A percentile compares a stretch with the other conserved stretches of the same genome.
Evolutionary conservation across 2,329 filamentous ascomycete species (phyloP).

Genomic region (Penicillium verrucosum): DNA sequence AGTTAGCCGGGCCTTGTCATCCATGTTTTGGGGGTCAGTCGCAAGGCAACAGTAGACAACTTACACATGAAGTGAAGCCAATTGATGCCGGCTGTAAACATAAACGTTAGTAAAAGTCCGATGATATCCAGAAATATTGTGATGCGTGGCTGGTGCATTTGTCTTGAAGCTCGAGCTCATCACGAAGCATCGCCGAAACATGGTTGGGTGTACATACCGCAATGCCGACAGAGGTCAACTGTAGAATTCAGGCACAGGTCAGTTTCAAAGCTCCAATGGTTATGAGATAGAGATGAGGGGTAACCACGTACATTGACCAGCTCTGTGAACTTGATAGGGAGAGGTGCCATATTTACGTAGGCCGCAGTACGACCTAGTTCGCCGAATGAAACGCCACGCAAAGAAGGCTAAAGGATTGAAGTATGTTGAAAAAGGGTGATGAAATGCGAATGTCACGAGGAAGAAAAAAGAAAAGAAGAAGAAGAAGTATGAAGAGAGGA

Average conservation of each 20-base stretch:
- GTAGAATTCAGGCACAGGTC: conserved; percentile 25
- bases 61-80: conserved; percentile 83
- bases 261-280: conserved; percentile 31
- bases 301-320: conserved; percentile 67
- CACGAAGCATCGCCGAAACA: conserved; percentile 12
- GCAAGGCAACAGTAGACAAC: conserved; percentile 33
- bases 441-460: conserved; percentile 10
- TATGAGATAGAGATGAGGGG: conserved; percentile 26
- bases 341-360: conserved; percentile 55
- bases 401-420: conserved; percentile 28
- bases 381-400: conserved; percentile 40
- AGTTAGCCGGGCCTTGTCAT: conserved; percentile 17
- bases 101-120: conserved; percentile 26
- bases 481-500: conserved; percentile 16
- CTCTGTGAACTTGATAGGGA: conserved; percentile 93
- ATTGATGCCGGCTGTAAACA: conserved; percentile 62
- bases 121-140: neutral
- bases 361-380: conserved; percentile 44
- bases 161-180: conserved; percentile 16
- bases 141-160: conserved; percentile 19
- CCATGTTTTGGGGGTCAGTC: conserved; percentile 6
- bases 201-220: conserved; percentile 45
- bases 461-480: conserved; percentile 20
- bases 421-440: conserved; percentile 14
- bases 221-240: conserved; percentile 55